A percentile compares a stretch with the other conserved stretches of the same genome.
These are phyloP conservation scores for Trapa bicornis DNA, from an alignment of 345 rosid species.

Conservation along the genomic window DNA sequence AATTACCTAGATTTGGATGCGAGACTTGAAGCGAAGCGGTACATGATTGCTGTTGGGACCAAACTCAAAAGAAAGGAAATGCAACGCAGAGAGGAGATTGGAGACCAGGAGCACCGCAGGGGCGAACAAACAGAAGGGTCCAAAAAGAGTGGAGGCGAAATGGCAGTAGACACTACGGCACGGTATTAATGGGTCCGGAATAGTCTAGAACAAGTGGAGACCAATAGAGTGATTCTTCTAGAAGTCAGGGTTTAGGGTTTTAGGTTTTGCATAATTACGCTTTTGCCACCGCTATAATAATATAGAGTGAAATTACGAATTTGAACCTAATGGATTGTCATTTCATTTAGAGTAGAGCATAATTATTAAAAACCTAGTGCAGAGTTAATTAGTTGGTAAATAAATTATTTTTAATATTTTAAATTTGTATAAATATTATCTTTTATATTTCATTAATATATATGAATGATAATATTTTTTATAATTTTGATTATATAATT, in stretches of 20 bases:
- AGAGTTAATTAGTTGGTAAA: too few relatives aligned
- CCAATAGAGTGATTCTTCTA: not conserved
- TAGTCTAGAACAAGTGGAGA: not conserved
- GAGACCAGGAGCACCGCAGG: not conserved
- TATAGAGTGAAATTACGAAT: too few relatives aligned
- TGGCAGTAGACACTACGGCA: not conserved
- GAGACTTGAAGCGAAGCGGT: conserved; percentile 53
- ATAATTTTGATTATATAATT: too few relatives aligned
- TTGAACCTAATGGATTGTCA: too few relatives aligned
- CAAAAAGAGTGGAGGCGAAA: not conserved
- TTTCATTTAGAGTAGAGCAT: too few relatives aligned
- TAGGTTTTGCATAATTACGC: not conserved
- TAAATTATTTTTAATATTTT: too few relatives aligned
- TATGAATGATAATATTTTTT: too few relatives aligned
- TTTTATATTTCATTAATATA: too few relatives aligned
- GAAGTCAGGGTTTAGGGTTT: not conserved
- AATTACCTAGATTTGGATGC: conserved; percentile 54
- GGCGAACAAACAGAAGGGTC: not conserved
- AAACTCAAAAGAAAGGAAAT: not conserved
- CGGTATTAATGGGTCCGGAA: not conserved
- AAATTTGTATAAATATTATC: too few relatives aligned
- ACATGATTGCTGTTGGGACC: conserved; percentile 19
- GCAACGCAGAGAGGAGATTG: not conserved
- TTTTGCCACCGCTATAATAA: conserved; percentile 8
- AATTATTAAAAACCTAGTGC: too few relatives aligned